These are phyloP conservation scores for Diaporthe amygdali DNA, from an alignment of 2,329 filamentous ascomycete species.

Conservation along the genomic window DNA sequence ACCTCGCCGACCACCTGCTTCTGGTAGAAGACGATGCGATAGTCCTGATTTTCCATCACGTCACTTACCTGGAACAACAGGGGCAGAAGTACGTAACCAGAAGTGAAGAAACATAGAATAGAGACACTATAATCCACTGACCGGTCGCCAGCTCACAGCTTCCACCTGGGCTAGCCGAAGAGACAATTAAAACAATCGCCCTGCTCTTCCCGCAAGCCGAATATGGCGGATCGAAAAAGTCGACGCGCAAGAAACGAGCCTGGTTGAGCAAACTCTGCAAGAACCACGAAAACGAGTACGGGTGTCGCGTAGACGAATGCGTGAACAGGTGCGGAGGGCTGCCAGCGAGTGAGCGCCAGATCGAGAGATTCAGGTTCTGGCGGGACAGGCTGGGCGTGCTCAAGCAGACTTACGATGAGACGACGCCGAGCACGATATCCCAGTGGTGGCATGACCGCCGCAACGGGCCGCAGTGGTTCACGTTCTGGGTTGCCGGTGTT, in stretches of 20 bases:
- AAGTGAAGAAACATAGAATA: background rate
- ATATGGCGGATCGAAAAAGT: slow-evolving; percentile 31
- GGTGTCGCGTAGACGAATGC: slow-evolving; percentile 31
- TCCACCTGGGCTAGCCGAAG: background rate
- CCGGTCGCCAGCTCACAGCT: background rate
- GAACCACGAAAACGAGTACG: background rate
- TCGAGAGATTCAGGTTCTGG: slow-evolving; percentile 44
- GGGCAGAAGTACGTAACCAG: slow-evolving; percentile 18
- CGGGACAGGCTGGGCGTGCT: slow-evolving; percentile 46
- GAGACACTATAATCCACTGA: background rate
- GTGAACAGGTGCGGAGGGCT: slow-evolving; percentile 36
- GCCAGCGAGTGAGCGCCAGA: slow-evolving; percentile 35
- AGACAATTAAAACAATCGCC: background rate
- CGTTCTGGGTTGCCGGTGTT: background rate
- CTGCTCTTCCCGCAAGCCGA: slow-evolving; percentile 28
- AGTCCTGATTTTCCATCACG: slow-evolving; percentile 45
- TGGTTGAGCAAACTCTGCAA: background rate
- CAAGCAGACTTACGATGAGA: slow-evolving; percentile 46
- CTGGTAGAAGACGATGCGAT: slow-evolving; percentile 42
- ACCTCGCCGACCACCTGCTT: slow-evolving; percentile 46
- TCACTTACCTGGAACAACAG: slow-evolving; percentile 39
- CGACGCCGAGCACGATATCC: slow-evolving; percentile 37
- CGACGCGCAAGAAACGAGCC: background rate
- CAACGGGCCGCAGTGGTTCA: background rate
- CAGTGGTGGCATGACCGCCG: slow-evolving; percentile 36